Conservation (phyloP, 2,329 filamentous ascomycete genomes). For the Chaetomium sp. region DNA sequence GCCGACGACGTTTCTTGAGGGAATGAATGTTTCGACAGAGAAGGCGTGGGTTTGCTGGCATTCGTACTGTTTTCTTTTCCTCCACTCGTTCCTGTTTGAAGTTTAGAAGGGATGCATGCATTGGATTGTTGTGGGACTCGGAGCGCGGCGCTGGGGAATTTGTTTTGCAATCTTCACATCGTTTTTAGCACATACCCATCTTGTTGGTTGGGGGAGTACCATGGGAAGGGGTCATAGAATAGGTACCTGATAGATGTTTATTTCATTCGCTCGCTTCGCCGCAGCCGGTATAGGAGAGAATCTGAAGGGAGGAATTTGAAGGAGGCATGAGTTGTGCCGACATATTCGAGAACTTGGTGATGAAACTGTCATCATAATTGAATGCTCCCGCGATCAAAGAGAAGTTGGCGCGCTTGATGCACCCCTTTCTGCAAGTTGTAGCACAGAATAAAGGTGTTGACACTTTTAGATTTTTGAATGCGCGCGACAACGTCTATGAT, state of each 20-base stretch:
- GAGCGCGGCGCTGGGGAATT: neutral
- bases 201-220: neutral
- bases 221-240: neutral
- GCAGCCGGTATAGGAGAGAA: too few relatives aligned
- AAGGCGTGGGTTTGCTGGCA: neutral
- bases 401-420: too few relatives aligned
- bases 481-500: too few relatives aligned
- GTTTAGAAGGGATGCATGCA: neutral
- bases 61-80: neutral
- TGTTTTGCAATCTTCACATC: neutral
- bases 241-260: conserved; percentile 13
- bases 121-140: neutral
- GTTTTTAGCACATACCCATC: conserved; percentile 1
- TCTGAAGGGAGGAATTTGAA: too few relatives aligned
- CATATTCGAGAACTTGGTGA: too few relatives aligned
- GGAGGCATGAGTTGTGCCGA: too few relatives aligned
- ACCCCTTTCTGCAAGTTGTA: too few relatives aligned
- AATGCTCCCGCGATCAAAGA: too few relatives aligned
- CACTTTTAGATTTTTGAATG: too few relatives aligned
- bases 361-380: too few relatives aligned
- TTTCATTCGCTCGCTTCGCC: too few relatives aligned
- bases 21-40: neutral
- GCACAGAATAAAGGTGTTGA: too few relatives aligned
- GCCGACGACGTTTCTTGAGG: conserved; percentile 20
- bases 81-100: neutral